phyloP scores from a whole-genome alignment of 2,329 filamentous ascomycete genomes.

The Ascocoryne sarcoides region DNA sequence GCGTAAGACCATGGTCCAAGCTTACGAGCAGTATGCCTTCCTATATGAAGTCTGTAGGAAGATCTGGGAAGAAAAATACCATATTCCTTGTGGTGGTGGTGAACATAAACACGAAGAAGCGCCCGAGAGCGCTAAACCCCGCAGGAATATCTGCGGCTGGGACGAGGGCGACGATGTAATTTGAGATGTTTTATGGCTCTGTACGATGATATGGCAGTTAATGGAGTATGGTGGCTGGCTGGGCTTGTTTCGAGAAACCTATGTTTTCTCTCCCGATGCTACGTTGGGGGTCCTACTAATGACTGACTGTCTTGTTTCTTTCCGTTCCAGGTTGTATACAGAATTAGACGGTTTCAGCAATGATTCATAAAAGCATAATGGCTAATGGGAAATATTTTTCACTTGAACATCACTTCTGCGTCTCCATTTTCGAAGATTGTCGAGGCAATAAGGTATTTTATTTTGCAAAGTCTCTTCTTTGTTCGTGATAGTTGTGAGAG shows the following conservation, averaged over 20 bases:
- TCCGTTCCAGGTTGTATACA: neutral
- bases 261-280: too few relatives aligned
- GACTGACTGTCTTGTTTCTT: neutral
- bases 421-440: too few relatives aligned
- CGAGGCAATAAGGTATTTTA: too few relatives aligned
- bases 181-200: neutral
- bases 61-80: slow-evolving; percentile 59
- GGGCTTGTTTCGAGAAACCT: slow-evolving; percentile 1
- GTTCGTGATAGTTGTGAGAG: too few relatives aligned
- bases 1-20: slow-evolving; percentile 92
- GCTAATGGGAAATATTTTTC: too few relatives aligned
- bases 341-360: slow-evolving; percentile 14
- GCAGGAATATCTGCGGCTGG: slow-evolving; percentile 10
- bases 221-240: slow-evolving; percentile 7
- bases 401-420: too few relatives aligned
- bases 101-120: slow-evolving; percentile 17
- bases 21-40: slow-evolving; percentile 74
- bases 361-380: slow-evolving; percentile 9
- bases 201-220: neutral
- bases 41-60: slow-evolving; percentile 80
- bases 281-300: neutral
- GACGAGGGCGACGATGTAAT: slow-evolving; percentile 3
- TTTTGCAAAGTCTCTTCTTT: too few relatives aligned
- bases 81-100: slow-evolving; percentile 18
- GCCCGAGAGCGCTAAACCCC: neutral